Conservation (phyloP, 257 asterid genomes). For the Euphrasia confusa region DNA sequence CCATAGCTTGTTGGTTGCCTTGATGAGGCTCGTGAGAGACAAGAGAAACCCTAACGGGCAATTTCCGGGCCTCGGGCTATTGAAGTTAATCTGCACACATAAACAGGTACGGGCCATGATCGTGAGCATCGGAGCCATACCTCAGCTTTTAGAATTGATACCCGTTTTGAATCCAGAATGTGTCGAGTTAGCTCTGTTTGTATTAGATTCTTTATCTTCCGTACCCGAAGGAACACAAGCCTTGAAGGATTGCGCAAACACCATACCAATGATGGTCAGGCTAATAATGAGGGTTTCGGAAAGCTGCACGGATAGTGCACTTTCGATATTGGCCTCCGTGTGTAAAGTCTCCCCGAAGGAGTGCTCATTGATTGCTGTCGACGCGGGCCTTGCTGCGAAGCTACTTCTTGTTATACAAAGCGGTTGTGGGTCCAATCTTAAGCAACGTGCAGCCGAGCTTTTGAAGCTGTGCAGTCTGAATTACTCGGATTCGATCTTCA, state of each 20-base stretch:
- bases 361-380: slow-evolving; percentile 56
- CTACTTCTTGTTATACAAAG: slow-evolving; percentile 69
- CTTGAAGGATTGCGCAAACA: slow-evolving; percentile 48
- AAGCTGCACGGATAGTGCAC: slow-evolving; percentile 46
- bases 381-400: slow-evolving; percentile 65
- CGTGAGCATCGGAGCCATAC: slow-evolving; percentile 54
- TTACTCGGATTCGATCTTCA: slow-evolving; percentile 54
- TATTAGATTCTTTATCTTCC: slow-evolving; percentile 42
- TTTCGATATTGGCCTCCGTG: slow-evolving; percentile 48
- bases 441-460: slow-evolving; percentile 64
- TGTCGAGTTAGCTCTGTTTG: slow-evolving; percentile 45
- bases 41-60: slow-evolving; percentile 51
- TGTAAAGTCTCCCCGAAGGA: slow-evolving; percentile 56
- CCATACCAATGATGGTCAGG: slow-evolving; percentile 52
- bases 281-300: slow-evolving; percentile 59
- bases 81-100: slow-evolving; percentile 38
- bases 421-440: slow-evolving; percentile 46
- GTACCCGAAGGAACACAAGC: slow-evolving; percentile 54
- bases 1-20: slow-evolving; percentile 50
- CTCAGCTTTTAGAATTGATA: slow-evolving; percentile 44
- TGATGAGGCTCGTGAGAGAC: slow-evolving; percentile 61
- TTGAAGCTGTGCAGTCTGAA: slow-evolving; percentile 68
- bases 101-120: slow-evolving; percentile 38
- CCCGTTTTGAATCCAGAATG: slow-evolving; percentile 44
- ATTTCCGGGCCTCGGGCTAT: slow-evolving; percentile 48